A percentile compares a stretch with the other conserved stretches of the same genome.
Evolutionary conservation across 2,329 filamentous ascomycete genomes (phyloP).

Genomic region (Cylindrodendrum hubeiense): DNA sequence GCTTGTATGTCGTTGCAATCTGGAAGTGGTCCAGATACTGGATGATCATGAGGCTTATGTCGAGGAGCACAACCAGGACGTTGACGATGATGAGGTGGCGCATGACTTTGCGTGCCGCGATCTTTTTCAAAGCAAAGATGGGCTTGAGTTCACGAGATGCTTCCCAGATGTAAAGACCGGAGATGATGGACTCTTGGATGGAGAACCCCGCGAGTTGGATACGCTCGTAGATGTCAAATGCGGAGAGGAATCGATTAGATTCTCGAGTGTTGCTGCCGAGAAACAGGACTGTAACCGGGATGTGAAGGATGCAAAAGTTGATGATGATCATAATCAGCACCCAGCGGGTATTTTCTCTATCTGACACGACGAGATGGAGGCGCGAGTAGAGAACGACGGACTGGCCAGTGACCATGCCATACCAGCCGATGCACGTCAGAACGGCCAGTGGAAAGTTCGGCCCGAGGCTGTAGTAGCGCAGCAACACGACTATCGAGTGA

Average conservation of each 20-base stretch:
- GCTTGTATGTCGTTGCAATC: not conserved
- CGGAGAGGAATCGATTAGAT: not conserved
- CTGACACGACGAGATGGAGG: not conserved
- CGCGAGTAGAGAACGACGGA: not conserved
- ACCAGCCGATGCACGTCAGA: not conserved
- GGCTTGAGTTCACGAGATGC: not conserved
- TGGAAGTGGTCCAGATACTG: conserved; percentile 5
- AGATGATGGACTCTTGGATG: not conserved
- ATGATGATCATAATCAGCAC: not conserved
- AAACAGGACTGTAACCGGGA: not conserved
- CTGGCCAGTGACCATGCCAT: conserved; percentile 1
- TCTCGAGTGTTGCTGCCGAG: not conserved
- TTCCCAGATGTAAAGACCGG: not conserved
- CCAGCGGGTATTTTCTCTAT: not conserved
- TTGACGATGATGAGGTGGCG: not conserved
- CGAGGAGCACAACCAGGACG: not conserved
- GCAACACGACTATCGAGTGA: not conserved
- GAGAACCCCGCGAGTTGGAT: not conserved
- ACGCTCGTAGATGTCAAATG: conserved; percentile 1
- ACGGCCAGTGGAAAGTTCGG: not conserved
- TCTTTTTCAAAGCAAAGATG: not conserved
- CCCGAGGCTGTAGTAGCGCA: not conserved
- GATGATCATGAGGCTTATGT: not conserved
- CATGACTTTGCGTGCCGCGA: not conserved
- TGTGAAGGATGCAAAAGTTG: not conserved